Base-by-base conservation (phyloP, 2,329 filamentous ascomycete genomes). In the Blastomyces silverae region DNA sequence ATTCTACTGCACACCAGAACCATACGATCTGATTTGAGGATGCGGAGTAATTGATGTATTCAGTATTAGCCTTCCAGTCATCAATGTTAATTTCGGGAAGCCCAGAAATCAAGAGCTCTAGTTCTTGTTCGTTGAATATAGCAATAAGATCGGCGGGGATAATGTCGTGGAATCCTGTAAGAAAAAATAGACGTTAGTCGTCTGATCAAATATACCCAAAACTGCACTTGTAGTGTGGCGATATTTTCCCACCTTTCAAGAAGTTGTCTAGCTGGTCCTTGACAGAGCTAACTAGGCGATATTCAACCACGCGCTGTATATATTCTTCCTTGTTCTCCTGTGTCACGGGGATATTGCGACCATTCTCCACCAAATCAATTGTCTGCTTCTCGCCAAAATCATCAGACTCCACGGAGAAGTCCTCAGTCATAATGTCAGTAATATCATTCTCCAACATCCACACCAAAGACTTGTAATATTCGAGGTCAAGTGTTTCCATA, bases 391-490 rank as follows among this genome's bases (percentile, higher is more conserved):
- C 91, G 67, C 94, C 94, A 77, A 99, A 99, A 73, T 89, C 91
- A 71, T 97, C 92, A 66, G 94, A 89, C 74, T 97, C 92, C 37
- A 96, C 87, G 13, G 92, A 94, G 76, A 99, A 97, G 1, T 91
- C 96, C 79, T 99, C 93, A 2, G 91, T 94, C 71, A 97, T 94
- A 73, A 97, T 92, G 73, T 97, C 94, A 4, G 92, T 96, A 71
- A 99, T 99, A 74, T 99, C 93, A 72, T 99, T 97, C 75, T 96
- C 91, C 65, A 97, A 83, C 87, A 99, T 97, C 95, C 95, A 99
- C 66, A 94, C 87, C 28, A 99, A 84, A 17, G 93, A 97, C 78
- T 97, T 99, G 85, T 97, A 97, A 80, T 99, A 99, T 73, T 99
- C 93, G 3, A 96, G 88, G 76, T 99, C 94, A 67, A 99, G 89